Base-by-base conservation (phyloP, 1,284 basidiomycete genomes). In the Ganoderma resinaceum region DNA sequence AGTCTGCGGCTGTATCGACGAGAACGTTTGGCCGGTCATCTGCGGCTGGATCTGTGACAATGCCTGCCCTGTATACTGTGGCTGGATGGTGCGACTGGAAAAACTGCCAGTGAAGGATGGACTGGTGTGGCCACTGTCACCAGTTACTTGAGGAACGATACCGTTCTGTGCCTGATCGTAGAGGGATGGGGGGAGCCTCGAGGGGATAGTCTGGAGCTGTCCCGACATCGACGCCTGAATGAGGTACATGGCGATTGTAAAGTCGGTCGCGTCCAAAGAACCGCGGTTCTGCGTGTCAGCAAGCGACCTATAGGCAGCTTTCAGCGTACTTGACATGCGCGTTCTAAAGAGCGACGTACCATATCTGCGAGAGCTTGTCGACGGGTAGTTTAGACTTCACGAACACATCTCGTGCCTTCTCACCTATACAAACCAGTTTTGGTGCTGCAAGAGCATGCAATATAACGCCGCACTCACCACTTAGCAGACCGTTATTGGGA, bases 231-330 rank as follows among this genome's bases (percentile, higher is more conserved):
- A 86, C 53, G 89, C 91, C 80, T 98, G 97, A 74, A 99, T 97
- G 77, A 97, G 88, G 79, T 94, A 95, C 98, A 99, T 98, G 63
- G 95, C 98, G 76, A 99, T 91, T 72, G 94, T 93, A 78, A 99
- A 99, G 81, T 99, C 98, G 55, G 93, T 88, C 29, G 91, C 85
- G 78, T 99, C 98, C 69, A 99, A 89, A 3, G 88, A 85, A 52
- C 98, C 98, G 69, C 98, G 90, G 73, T 94, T 89, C 80, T 97
- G 95, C 0, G 96, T 97, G 80, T 99, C 98, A 23, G 97, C 95
- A 42, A 99, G 88, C 18, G 49, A 53, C 38, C 31, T 43, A 37
- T 38, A 42, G 31, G 57, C 20, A 46, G 43, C 38, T 20, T 38
- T 43, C 33, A 43, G 33, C 40, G 16, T 61, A 12, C 4, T 20